Evolutionary conservation across 176 grass and related monocot genomes (phyloP).

Genomic region (Hordeum marinum): DNA sequence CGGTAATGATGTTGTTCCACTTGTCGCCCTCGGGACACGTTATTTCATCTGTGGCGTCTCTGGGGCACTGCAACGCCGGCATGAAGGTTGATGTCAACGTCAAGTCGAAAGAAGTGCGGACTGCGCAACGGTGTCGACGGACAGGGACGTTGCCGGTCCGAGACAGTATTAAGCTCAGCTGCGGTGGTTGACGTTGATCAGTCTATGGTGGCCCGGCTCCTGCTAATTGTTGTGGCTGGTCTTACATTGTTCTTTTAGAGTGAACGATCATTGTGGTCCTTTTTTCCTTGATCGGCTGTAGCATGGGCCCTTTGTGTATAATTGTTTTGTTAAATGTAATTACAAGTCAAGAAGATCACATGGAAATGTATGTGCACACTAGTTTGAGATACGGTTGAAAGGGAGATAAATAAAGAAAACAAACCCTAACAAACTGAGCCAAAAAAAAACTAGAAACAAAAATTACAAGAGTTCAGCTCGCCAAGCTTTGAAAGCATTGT

Average conservation of each 20-base stretch:
- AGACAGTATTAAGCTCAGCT: neutral
- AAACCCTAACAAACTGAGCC: no score
- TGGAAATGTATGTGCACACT: no score
- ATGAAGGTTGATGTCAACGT: neutral
- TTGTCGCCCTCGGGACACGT: neutral
- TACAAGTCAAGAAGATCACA: neutral
- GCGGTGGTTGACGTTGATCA: no score
- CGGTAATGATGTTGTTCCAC: neutral
- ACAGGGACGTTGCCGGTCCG: neutral
- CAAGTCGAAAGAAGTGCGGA: neutral
- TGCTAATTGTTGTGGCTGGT: neutral
- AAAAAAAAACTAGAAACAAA: no score
- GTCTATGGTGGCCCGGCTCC: neutral
- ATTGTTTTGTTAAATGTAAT: neutral
- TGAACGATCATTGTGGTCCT: no score
- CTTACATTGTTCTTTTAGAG: neutral
- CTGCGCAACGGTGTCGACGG: neutral
- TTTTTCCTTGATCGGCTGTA: no score
- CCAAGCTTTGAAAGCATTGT: no score
- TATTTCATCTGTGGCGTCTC: neutral
- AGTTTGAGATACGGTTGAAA: no score
- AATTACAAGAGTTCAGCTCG: no score
- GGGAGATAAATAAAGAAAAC: no score
- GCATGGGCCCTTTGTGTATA: neutral
- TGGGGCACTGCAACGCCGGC: neutral